A percentile compares a stretch with the other conserved stretches of the same genome.
phyloP scores from a whole-genome alignment of 306 rosid genomes.

The Trifolium dubium region DNA sequence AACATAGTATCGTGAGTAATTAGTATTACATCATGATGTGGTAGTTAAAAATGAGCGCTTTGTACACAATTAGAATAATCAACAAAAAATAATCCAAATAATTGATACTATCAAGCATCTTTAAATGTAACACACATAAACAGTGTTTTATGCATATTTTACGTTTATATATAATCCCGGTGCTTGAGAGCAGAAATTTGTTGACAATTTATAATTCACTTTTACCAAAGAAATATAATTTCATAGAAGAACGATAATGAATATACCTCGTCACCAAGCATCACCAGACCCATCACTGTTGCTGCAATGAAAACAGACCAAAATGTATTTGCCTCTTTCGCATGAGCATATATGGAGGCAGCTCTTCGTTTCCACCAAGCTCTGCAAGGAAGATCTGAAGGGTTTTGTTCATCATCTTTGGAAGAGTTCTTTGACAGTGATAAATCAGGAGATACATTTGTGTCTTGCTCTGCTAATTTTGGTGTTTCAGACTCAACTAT shows the following conservation, averaged over 20 bases:
- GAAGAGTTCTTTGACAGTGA: constrained; percentile 50
- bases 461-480: constrained; percentile 56
- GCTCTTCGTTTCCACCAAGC: constrained; percentile 99
- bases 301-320: constrained; percentile 96
- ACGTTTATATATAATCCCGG: neutral
- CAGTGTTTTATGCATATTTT: constrained; percentile 4
- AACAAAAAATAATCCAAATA: neutral
- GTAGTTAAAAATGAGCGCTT: neutral
- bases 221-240: constrained; percentile 4
- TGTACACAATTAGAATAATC: neutral
- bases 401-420: constrained; percentile 46
- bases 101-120: constrained; percentile 3
- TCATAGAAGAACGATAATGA: constrained; percentile 11
- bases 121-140: neutral
- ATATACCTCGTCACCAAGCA: constrained; percentile 75
- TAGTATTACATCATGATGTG: neutral
- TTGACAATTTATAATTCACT: constrained; percentile 9
- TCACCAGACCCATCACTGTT: constrained; percentile 77
- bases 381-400: constrained; percentile 74
- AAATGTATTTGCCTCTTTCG: constrained; percentile 80
- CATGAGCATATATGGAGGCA: constrained; percentile 81
- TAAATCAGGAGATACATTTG: constrained; percentile 51
- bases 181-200: neutral
- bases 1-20: neutral
- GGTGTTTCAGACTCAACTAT: constrained; percentile 45